Conservation (phyloP, 345 rosid species). For the Eucalyptus polyanthemos region DNA sequence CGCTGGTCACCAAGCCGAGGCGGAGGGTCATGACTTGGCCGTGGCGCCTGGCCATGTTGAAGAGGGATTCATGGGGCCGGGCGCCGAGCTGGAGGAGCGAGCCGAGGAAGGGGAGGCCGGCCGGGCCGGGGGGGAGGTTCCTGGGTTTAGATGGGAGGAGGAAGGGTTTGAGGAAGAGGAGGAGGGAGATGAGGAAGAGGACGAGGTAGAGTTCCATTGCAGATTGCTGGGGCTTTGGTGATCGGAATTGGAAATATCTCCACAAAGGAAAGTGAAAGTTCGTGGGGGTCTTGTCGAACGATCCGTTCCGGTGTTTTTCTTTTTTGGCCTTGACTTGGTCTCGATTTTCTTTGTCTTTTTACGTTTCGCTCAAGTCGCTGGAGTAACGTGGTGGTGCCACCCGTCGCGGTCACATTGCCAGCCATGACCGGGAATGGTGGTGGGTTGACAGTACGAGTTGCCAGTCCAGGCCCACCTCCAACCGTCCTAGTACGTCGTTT, state of each 20-base stretch:
- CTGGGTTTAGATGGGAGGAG: not conserved
- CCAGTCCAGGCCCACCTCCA: not conserved
- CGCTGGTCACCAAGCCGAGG: conserved; percentile 11
- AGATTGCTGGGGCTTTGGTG: rapidly evolving
- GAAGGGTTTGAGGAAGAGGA: not conserved
- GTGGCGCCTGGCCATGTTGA: conserved; percentile 13
- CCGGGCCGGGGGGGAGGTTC: conserved; percentile 16
- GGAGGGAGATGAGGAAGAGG: not conserved
- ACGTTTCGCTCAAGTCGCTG: not conserved
- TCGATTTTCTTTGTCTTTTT: not conserved
- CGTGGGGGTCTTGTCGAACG: not conserved
- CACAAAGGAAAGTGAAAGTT: rapidly evolving
- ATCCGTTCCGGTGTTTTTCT: not conserved
- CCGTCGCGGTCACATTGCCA: not conserved
- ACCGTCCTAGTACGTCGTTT: not conserved
- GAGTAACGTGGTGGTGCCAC: not conserved
- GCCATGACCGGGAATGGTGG: not conserved
- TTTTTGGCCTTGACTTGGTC: not conserved
- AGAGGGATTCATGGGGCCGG: conserved; percentile 15
- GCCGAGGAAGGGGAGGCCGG: conserved; percentile 11
- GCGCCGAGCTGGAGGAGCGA: not conserved
- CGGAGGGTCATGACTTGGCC: conserved; percentile 27
- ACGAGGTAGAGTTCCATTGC: not conserved
- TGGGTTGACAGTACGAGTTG: not conserved
- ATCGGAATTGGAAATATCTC: not conserved